A percentile compares a stretch with the other conserved stretches of the same genome.
phyloP scores from a whole-genome alignment of 495 filamentous ascomycete genomes.

The Trichoderma parareesei region DNA sequence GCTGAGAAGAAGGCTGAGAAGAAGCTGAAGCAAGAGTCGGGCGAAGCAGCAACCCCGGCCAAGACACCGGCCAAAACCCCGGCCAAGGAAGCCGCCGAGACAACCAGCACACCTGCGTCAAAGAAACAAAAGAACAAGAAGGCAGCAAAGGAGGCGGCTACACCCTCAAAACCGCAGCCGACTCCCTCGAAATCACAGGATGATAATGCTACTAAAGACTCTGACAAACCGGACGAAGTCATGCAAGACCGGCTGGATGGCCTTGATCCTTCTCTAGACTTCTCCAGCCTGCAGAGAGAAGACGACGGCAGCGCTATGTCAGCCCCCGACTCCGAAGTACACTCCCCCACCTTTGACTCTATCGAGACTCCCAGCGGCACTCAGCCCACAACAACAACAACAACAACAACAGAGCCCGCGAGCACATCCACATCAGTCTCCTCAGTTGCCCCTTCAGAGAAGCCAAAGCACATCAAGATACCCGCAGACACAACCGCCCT shows the following conservation, averaged over 20 bases:
- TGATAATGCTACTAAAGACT: neutral
- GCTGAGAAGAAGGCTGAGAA: slow-evolving; percentile 33
- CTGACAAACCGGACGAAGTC: slow-evolving; percentile 15
- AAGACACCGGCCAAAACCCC: neutral
- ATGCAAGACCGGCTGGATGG: neutral
- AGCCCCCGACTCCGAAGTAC: slow-evolving; percentile 44
- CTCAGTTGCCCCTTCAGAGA: slow-evolving; percentile 52
- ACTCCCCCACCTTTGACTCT: slow-evolving; percentile 59
- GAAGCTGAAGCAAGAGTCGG: slow-evolving; percentile 25
- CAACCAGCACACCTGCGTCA: neutral
- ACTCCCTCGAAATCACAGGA: slow-evolving; percentile 1
- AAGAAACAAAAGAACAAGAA: slow-evolving; percentile 35
- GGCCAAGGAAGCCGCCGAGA: neutral
- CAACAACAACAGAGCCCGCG: slow-evolving; percentile 27
- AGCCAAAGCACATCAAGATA: slow-evolving; percentile 44
- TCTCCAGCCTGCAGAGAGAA: slow-evolving; percentile 33
- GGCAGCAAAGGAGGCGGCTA: neutral
- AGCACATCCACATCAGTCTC: slow-evolving; percentile 67
- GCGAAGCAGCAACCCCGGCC: neutral
- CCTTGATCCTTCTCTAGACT: slow-evolving; percentile 30
- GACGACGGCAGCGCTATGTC: slow-evolving; percentile 38
- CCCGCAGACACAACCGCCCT: slow-evolving; percentile 59
- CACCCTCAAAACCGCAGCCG: slow-evolving; percentile 12
- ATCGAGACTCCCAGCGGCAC: slow-evolving; percentile 27
- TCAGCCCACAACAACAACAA: slow-evolving; percentile 18